Evolutionary conservation across 23 red algal species (phyloP).

Genomic region (Gracilaria gracilis): DNA sequence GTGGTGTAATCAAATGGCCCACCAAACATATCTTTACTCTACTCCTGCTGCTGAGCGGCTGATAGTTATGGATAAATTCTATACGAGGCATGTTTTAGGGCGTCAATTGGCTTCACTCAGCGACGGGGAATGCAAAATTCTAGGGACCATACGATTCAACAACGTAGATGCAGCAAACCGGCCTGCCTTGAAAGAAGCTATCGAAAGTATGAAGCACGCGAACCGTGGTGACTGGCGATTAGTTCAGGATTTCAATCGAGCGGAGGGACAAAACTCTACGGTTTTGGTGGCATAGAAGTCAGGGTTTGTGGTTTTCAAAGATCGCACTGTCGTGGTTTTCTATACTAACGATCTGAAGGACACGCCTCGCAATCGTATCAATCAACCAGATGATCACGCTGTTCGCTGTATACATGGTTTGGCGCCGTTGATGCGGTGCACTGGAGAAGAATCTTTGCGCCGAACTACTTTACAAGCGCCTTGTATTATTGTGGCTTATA

Average conservation of each 20-base stretch:
- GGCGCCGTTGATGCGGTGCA: neutral
- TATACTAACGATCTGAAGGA: neutral
- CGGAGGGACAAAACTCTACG: neutral
- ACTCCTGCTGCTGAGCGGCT: neutral
- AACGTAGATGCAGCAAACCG: neutral
- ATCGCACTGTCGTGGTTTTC: neutral
- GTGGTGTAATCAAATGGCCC: neutral
- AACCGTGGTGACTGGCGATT: neutral
- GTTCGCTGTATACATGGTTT: constrained; percentile 7
- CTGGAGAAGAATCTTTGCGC: neutral
- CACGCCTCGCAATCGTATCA: neutral
- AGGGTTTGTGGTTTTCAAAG: constrained; percentile 4
- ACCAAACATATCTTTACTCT: neutral
- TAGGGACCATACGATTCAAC: neutral
- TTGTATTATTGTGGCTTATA: neutral
- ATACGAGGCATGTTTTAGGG: neutral
- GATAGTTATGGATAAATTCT: constrained; percentile 6
- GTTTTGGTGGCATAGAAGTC: neutral
- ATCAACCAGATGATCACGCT: neutral
- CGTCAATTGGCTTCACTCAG: neutral
- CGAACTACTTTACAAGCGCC: neutral
- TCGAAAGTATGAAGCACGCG: neutral
- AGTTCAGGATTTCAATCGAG: neutral
- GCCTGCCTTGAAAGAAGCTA: neutral
- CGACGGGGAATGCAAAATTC: neutral